A percentile compares a stretch with the other conserved stretches of the same genome.
Conservation (phyloP, 768 basidiomycete species). For the Termitomyces sp. region DNA sequence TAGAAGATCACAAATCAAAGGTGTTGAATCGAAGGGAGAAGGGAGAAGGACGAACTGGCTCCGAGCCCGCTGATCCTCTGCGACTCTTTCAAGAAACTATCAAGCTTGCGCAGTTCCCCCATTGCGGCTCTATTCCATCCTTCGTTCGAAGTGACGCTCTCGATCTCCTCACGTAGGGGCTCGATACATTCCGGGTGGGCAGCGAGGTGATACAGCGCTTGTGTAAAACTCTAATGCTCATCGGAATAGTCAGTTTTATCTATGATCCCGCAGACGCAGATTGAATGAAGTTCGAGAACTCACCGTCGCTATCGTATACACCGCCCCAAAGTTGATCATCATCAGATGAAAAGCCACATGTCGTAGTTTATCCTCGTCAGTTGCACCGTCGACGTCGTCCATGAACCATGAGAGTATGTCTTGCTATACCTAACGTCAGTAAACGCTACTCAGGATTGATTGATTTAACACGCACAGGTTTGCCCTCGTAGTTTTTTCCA, state of each 20-base stretch:
- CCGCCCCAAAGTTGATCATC: slow-evolving; percentile 40
- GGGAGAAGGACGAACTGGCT: slow-evolving; percentile 21
- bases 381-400: slow-evolving; percentile 33
- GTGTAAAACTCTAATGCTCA: slow-evolving; percentile 31
- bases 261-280: slow-evolving; percentile 32
- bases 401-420: slow-evolving; percentile 51
- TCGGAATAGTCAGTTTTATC: slow-evolving; percentile 23
- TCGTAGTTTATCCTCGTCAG: slow-evolving; percentile 21
- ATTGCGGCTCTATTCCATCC: slow-evolving; percentile 37
- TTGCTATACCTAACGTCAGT: slow-evolving; percentile 28
- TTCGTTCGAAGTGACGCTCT: slow-evolving; percentile 31
- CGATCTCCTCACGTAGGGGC: slow-evolving; percentile 43
- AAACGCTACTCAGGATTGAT: neutral
- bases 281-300: slow-evolving; percentile 22
- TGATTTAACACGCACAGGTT: slow-evolving; percentile 19
- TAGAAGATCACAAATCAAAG: no score
- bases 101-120: slow-evolving; percentile 38
- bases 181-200: slow-evolving; percentile 29
- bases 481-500: slow-evolving; percentile 28
- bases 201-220: slow-evolving; percentile 38
- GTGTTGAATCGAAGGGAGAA: neutral
- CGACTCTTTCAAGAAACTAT: slow-evolving; percentile 44
- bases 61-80: slow-evolving; percentile 28
- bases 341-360: slow-evolving; percentile 36
- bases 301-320: slow-evolving; percentile 44